These are phyloP conservation scores for Pythium pyrilobum DNA, from an alignment of 352 stramenopile species.

Conservation along the genomic window DNA sequence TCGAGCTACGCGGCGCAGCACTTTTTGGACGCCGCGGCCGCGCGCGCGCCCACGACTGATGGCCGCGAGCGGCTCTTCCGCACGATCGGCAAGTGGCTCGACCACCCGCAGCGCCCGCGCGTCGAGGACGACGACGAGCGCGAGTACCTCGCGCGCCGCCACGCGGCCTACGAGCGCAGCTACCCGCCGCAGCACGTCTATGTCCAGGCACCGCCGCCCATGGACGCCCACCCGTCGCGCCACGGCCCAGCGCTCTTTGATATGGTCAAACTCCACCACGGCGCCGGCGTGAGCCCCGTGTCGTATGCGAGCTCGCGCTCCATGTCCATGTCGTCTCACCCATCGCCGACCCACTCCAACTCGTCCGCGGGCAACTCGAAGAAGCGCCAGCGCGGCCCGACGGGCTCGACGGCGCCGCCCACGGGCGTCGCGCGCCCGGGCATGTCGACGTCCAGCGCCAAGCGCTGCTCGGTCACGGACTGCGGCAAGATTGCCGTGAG, in stretches of 20 bases:
- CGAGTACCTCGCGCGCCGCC: not conserved
- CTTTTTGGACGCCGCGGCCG: not conserved
- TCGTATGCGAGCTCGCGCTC: constrained; percentile 6
- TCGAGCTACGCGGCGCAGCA: not conserved
- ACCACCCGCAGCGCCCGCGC: constrained; percentile 4
- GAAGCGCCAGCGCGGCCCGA: constrained; percentile 32
- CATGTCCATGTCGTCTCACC: constrained; percentile 2
- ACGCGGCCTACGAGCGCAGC: not conserved
- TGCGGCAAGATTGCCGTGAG: constrained; percentile 76
- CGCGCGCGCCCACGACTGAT: not conserved
- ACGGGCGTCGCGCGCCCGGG: constrained; percentile 12
- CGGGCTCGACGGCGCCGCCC: constrained; percentile 12
- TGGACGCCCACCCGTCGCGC: not conserved
- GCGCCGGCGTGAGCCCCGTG: not conserved
- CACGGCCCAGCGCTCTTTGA: constrained; percentile 5
- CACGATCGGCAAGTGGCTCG: constrained; percentile 49
- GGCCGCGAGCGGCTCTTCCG: constrained; percentile 42
- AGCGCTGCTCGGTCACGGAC: constrained; percentile 57
- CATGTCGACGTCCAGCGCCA: constrained; percentile 47
- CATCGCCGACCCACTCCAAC: constrained; percentile 16
- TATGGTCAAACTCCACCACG: constrained; percentile 16
- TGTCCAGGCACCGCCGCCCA: not conserved
- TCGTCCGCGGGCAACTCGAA: constrained; percentile 18
- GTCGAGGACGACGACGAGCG: not conserved
- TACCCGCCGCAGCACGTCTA: not conserved